A percentile compares a stretch with the other conserved stretches of the same genome.
Conservation (phyloP, 768 basidiomycete genomes). For the Amylocystis lapponica region DNA sequence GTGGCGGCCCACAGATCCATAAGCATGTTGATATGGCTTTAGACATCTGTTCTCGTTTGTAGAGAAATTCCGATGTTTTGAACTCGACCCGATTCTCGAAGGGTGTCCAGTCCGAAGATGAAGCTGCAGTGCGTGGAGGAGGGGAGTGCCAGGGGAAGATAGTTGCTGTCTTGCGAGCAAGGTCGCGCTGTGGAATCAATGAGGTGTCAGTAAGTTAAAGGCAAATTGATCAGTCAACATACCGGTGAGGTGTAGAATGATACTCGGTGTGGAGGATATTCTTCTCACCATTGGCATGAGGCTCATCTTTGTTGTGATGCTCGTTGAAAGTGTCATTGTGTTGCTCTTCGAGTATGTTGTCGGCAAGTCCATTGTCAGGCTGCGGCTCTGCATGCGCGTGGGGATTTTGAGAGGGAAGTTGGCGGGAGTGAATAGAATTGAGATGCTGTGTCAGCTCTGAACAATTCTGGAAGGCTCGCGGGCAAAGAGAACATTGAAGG, state of each 20-base stretch:
- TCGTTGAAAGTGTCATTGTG: neutral
- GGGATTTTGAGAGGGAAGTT: neutral
- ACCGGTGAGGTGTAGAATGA: neutral
- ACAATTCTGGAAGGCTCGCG: conserved; percentile 1
- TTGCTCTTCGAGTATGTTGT: too few relatives aligned
- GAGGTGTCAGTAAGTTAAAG: neutral
- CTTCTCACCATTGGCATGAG: neutral
- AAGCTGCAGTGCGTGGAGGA: neutral
- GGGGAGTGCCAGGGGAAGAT: conserved; percentile 3
- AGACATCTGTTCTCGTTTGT: conserved; percentile 16
- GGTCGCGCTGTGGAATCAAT: neutral
- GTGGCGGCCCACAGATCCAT: conserved; percentile 15
- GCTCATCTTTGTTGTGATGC: neutral
- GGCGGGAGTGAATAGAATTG: neutral
- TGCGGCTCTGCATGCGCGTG: too few relatives aligned
- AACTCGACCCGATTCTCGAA: conserved; percentile 16
- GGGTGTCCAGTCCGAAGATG: conserved; percentile 14
- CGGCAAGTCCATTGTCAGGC: too few relatives aligned
- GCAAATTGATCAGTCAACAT: neutral
- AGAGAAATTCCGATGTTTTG: conserved; percentile 20
- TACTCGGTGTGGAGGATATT: neutral
- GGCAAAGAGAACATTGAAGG: conserved; percentile 4
- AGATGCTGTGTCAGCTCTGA: conserved; percentile 7
- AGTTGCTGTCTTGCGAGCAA: conserved; percentile 1
- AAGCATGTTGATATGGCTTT: conserved; percentile 4